These are phyloP conservation scores for Aspergillus intermedius DNA, from an alignment of 2,329 filamentous ascomycete genomes.

Conservation along the genomic window DNA sequence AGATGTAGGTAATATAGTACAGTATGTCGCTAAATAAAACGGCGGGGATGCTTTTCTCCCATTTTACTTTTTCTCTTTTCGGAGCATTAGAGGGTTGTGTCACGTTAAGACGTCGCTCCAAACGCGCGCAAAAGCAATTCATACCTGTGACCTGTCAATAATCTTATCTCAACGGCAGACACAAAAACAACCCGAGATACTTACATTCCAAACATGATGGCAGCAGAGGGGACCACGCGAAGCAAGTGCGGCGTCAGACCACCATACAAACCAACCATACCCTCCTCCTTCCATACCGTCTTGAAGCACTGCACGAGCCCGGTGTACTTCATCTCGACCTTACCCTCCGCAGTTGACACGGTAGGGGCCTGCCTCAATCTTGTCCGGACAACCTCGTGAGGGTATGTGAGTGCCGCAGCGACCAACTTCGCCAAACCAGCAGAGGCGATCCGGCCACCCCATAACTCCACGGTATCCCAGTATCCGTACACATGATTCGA, in stretches of 20 bases:
- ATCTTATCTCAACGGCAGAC: slow-evolving; percentile 21
- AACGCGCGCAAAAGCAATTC: slow-evolving; percentile 29
- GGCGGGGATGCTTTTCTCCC: neutral
- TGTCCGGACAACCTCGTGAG: slow-evolving; percentile 84
- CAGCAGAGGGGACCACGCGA: slow-evolving; percentile 82
- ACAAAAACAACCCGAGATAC: slow-evolving; percentile 7
- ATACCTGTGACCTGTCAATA: slow-evolving; percentile 30
- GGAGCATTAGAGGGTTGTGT: neutral
- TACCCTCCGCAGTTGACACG: slow-evolving; percentile 60
- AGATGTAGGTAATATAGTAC: slow-evolving; percentile 2
- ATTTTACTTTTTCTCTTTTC: neutral
- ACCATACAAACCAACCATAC: slow-evolving; percentile 77
- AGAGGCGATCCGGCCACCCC: slow-evolving; percentile 71
- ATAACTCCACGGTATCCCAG: slow-evolving; percentile 70
- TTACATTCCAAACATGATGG: slow-evolving; percentile 94
- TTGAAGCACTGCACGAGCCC: slow-evolving; percentile 84
- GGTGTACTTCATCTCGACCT: slow-evolving; percentile 72
- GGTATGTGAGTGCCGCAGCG: slow-evolving; percentile 79
- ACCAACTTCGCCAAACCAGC: slow-evolving; percentile 73
- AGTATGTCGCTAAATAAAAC: neutral
- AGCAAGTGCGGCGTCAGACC: slow-evolving; percentile 87
- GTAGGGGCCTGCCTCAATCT: slow-evolving; percentile 79
- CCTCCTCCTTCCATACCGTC: slow-evolving; percentile 81
- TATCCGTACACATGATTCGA: slow-evolving; percentile 56
- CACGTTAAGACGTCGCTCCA: slow-evolving; percentile 26